Base-by-base conservation (phyloP, 2,329 filamentous ascomycete genomes). In the Xylaria sp. region DNA sequence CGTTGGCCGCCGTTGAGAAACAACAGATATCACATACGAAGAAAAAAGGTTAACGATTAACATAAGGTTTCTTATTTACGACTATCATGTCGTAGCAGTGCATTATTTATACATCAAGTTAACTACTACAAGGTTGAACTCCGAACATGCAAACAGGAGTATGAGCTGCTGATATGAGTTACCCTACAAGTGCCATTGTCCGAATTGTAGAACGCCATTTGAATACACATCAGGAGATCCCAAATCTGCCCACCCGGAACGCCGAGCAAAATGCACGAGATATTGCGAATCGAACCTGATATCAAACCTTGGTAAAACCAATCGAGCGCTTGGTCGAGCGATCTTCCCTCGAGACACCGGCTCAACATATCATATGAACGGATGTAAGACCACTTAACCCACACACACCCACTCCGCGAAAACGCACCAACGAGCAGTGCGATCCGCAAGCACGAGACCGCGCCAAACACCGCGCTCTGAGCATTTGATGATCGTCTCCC, bases 401-500 rank as follows among this genome's bases (percentile, higher is more conserved):
- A 84, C 79, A 76, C 91, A 92, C 70, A 88, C 84, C 93, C 93
- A 97, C 83, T 97, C 93, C 0, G 92, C 92, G 84, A 96, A 96
- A n/a, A 97, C 93, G 77, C 93, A 96, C 93, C 93, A 97, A 74
- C 93, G 86, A 54, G 93, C 93, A 69, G 91, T 94, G 63, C 93
- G 87, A 82, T 97, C 93, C 7, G 93, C 93, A 66, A 96, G 84
- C 52, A 97, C 93, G 69, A 97, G 81, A 0, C 92, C 93, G 72
- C 93, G 86, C 93, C 93, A 97, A 18, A 90, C 87, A 1, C 93
- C 93, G 70, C 88, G 87, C 82, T 97, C 93, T 0, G 91, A 92
- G 81, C 93, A 94, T 82, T 97, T 97, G 82, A 97, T 94, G 58
- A 95, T 94, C 7, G 93, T 96, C 83, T 96, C 93, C 93, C 93